Percentiles rank a stretch among this genome's conserved stretches.
phyloP scores from a whole-genome alignment of 2,329 filamentous ascomycete genomes.

The Trematosphaeria pertusa region DNA sequence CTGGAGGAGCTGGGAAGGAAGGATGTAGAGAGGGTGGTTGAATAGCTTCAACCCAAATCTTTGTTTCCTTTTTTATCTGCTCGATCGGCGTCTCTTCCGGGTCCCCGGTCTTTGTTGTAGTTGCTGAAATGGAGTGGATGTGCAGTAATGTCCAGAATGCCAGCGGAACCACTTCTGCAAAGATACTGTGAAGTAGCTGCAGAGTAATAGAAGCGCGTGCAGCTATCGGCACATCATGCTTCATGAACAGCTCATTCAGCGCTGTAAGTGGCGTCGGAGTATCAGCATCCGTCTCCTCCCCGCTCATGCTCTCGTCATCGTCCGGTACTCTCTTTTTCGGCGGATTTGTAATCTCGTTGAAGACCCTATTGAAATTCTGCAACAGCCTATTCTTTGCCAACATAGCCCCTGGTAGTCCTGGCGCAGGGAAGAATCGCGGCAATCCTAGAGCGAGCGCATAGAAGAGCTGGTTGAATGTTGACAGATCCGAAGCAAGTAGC shows the following conservation, averaged over 20 bases:
- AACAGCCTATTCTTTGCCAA: conserved; percentile 43
- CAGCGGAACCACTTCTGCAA: conserved; percentile 38
- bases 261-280: conserved; percentile 37
- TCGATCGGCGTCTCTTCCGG: conserved; percentile 23
- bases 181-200: conserved; percentile 35
- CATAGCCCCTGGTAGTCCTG: conserved; percentile 47
- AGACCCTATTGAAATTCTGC: conserved; percentile 34
- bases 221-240: conserved; percentile 33
- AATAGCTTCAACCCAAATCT: conserved; percentile 35
- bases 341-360: conserved; percentile 35
- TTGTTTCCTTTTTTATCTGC: conserved; percentile 37
- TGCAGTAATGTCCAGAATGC: conserved; percentile 44
- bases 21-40: conserved; percentile 47
- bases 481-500: conserved; percentile 59
- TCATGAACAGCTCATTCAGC: conserved; percentile 39
- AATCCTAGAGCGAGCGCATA: conserved; percentile 62
- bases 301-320: conserved; percentile 44
- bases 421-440: conserved; percentile 63
- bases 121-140: conserved; percentile 28
- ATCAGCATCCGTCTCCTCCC: conserved; percentile 43
- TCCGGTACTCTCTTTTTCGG: conserved; percentile 33
- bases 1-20: conserved; percentile 43
- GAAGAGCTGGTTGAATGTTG: conserved; percentile 62
- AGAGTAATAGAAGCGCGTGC: conserved; percentile 40
- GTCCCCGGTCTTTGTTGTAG: conserved; percentile 9